These are phyloP conservation scores for Dysphania ambrosioides DNA, from an alignment of 148 eudicot genomes.

Conservation along the genomic window DNA sequence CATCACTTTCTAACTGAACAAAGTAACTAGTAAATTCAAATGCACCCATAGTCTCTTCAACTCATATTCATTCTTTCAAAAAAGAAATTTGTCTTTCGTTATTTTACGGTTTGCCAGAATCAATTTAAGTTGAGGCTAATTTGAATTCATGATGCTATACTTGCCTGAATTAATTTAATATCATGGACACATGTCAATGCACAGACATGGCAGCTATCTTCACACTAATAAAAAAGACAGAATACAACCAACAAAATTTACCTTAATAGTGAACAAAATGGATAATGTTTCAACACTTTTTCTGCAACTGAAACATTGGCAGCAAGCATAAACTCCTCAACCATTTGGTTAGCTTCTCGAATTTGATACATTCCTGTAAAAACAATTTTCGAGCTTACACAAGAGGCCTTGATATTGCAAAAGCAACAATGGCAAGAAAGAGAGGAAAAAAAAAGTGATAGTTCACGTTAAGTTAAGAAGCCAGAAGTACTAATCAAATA, in stretches of 20 bases:
- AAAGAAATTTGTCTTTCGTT: no score
- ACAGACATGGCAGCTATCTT: background rate
- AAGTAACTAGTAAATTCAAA: slow-evolving; percentile 10
- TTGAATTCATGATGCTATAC: background rate
- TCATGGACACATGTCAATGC: background rate
- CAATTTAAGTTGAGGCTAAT: no score
- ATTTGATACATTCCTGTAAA: slow-evolving; percentile 96
- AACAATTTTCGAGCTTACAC: slow-evolving; percentile 13
- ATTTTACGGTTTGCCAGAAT: no score
- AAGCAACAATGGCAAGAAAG: background rate
- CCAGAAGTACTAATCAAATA: background rate
- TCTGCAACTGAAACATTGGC: slow-evolving; percentile 94
- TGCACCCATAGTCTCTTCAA: background rate
- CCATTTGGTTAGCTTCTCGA: slow-evolving; percentile 99
- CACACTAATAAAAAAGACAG: background rate
- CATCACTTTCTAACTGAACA: background rate
- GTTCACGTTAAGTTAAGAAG: background rate
- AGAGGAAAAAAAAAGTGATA: no score
- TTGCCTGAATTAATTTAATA: background rate
- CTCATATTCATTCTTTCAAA: background rate
- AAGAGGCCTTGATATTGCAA: background rate
- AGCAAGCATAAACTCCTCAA: slow-evolving; percentile 99
- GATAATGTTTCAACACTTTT: slow-evolving; percentile 72
- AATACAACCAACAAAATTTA: slow-evolving; percentile 12
- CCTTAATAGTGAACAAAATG: slow-evolving; percentile 78